Percentiles rank a stretch among this genome's conserved stretches.
These are phyloP conservation scores for Turnera subulata DNA, from an alignment of 345 rosid species.

Conservation along the genomic window DNA sequence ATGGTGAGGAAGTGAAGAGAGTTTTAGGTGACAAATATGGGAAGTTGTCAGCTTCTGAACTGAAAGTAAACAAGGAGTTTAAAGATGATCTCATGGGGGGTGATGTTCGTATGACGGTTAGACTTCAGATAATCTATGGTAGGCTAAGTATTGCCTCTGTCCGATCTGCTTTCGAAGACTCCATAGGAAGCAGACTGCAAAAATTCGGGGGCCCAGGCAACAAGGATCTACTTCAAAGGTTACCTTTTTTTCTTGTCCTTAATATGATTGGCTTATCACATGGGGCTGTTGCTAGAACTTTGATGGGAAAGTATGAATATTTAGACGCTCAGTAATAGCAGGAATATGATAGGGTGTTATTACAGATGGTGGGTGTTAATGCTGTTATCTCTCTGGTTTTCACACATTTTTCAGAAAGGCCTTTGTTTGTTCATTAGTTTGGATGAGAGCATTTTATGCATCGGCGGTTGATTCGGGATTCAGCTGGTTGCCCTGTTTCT, in stretches of 20 bases:
- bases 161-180: slow-evolving; percentile 75
- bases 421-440: too few species aligned
- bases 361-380: too few species aligned
- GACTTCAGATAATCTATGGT: slow-evolving; percentile 74
- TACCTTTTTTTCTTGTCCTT: slow-evolving; percentile 1
- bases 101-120: slow-evolving; percentile 62
- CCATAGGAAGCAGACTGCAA: slow-evolving; percentile 73
- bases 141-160: slow-evolving; percentile 68
- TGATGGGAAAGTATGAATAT: too few species aligned
- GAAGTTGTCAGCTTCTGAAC: slow-evolving; percentile 48
- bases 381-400: too few species aligned
- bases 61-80: slow-evolving; percentile 48
- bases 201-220: slow-evolving; percentile 62
- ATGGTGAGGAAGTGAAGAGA: slow-evolving; percentile 51
- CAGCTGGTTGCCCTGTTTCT: too few species aligned
- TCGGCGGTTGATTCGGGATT: too few species aligned
- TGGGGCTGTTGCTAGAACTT: neutral
- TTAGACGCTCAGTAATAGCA: too few species aligned
- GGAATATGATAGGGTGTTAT: too few species aligned
- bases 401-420: too few species aligned
- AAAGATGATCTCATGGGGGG: slow-evolving; percentile 56
- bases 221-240: slow-evolving; percentile 80
- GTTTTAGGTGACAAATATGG: slow-evolving; percentile 56
- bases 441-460: too few species aligned
- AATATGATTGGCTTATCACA: neutral